Percentiles rank a stretch among this genome's conserved stretches.
Evolutionary conservation across 1,139 yeast species (phyloP).

Genomic region (Suhomyces coccinellae): DNA sequence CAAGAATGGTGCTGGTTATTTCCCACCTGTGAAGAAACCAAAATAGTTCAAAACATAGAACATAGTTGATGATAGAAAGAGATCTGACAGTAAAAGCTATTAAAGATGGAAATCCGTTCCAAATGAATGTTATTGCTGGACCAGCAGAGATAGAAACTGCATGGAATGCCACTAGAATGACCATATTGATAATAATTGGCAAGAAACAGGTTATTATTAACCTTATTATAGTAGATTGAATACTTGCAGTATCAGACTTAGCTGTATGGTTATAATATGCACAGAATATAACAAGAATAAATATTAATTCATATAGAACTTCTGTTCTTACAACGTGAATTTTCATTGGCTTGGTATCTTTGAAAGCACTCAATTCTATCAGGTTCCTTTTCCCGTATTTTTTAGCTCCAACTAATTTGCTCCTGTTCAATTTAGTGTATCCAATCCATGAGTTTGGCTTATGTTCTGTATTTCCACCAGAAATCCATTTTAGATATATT

Average conservation of each 20-base stretch:
- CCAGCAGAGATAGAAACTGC: slow-evolving; percentile 46
- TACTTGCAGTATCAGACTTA: slow-evolving; percentile 35
- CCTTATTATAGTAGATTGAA: slow-evolving; percentile 40
- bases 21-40: slow-evolving; percentile 57
- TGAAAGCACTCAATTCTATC: slow-evolving; percentile 27
- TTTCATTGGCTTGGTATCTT: slow-evolving; percentile 42
- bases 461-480: slow-evolving; percentile 57
- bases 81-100: slow-evolving; percentile 48
- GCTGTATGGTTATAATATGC: slow-evolving; percentile 50
- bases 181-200: slow-evolving; percentile 50
- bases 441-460: slow-evolving; percentile 59
- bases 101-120: slow-evolving; percentile 42
- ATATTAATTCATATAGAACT: slow-evolving; percentile 29
- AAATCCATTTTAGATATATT: slow-evolving; percentile 65
- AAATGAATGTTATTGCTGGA: slow-evolving; percentile 41
- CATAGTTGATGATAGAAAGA: slow-evolving; percentile 42
- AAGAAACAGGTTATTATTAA: slow-evolving; percentile 42
- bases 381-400: slow-evolving; percentile 18
- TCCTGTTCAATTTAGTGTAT: slow-evolving; percentile 29
- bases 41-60: slow-evolving; percentile 48
- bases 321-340: slow-evolving; percentile 34
- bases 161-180: slow-evolving; percentile 38
- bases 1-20: slow-evolving; percentile 49
- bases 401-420: slow-evolving; percentile 47
- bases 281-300: slow-evolving; percentile 29